Evolutionary conservation across 192 early-diverging fungal genomes (phyloP).

Genomic region (Spizellomyces sp.): DNA sequence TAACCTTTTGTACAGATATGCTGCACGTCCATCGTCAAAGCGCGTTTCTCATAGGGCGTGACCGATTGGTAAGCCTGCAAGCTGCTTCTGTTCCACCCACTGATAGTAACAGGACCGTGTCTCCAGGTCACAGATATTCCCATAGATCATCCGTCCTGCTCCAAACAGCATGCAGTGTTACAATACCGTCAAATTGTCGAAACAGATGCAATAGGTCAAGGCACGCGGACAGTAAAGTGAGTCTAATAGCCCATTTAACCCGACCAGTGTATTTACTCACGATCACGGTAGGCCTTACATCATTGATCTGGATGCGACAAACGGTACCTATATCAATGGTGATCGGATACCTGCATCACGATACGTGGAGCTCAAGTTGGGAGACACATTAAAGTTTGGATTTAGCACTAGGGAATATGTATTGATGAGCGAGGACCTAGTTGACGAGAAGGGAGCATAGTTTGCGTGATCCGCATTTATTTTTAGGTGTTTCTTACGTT

Average conservation of each 20-base stretch:
- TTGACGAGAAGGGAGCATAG: not conserved
- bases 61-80: constrained; percentile 63
- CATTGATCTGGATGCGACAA: constrained; percentile 91
- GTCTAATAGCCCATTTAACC: constrained; percentile 30
- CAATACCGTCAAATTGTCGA: constrained; percentile 77
- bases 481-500: too few species aligned
- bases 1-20: constrained; percentile 58
- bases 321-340: constrained; percentile 89
- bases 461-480: too few species aligned
- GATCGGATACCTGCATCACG: constrained; percentile 69
- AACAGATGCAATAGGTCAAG: constrained; percentile 50
- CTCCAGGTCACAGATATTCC: constrained; percentile 81
- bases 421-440: constrained; percentile 69
- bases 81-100: not conserved
- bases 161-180: constrained; percentile 91
- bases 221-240: constrained; percentile 61
- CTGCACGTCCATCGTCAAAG: constrained; percentile 84
- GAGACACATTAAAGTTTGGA: constrained; percentile 90
- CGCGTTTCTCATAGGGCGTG: constrained; percentile 85
- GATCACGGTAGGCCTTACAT: constrained; percentile 72
- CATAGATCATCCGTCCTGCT: constrained; percentile 92
- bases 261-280: not conserved
- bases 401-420: constrained; percentile 91
- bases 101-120: not conserved
- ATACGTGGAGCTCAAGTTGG: constrained; percentile 80